Base-by-base conservation (phyloP, 2,329 filamentous ascomycete species). In the Meredithiella fracta region DNA sequence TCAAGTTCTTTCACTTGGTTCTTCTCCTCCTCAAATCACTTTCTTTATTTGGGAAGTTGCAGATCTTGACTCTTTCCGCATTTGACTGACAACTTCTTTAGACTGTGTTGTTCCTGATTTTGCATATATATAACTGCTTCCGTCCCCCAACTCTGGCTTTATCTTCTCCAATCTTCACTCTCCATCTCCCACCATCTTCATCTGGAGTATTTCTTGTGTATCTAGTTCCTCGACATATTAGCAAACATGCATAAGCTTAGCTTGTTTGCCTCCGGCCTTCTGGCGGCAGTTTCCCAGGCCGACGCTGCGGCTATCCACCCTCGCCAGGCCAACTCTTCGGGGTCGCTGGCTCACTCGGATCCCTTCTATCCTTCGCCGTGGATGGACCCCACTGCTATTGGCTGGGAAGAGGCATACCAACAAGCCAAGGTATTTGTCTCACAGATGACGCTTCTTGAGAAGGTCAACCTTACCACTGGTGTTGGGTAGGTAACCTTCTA, bases 401-500 rank as follows among this genome's bases (percentile, higher is more conserved):
- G 76, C 59, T 95, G 89, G 89, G 75, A 78, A 55, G 77, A 80
- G 5, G 87, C 88, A 40, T 90, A 94, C 62, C 71, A 69, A 20
- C 82, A 85, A 67, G 90, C 90, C 1, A 80, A 78, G 62, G 78
- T 75, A 2, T 91, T 95, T 63, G 88, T 96, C 49, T 84, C 83
- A 8, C 81, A 89, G 65, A 70, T 95, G 69, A 94, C 88, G 0
- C 74, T 95, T 37, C 65, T 81, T 9, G 90, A 96, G 68, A 96
- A 95, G 72, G 88, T 97, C 68, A 97, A 97, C 67, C 67, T 98
- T 61, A 97, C 91, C 2, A 96, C 90, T 0, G 91, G 91, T 67
- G 79, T 85, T 60, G 89, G 89, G 78, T 91, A 70, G 67, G 80
- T 70, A n/a, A n/a, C n/a, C n/a, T n/a, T n/a, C n/a, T 20, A n/a